phyloP scores from a whole-genome alignment of 768 basidiomycete species.

The Cubamyces sp. region DNA sequence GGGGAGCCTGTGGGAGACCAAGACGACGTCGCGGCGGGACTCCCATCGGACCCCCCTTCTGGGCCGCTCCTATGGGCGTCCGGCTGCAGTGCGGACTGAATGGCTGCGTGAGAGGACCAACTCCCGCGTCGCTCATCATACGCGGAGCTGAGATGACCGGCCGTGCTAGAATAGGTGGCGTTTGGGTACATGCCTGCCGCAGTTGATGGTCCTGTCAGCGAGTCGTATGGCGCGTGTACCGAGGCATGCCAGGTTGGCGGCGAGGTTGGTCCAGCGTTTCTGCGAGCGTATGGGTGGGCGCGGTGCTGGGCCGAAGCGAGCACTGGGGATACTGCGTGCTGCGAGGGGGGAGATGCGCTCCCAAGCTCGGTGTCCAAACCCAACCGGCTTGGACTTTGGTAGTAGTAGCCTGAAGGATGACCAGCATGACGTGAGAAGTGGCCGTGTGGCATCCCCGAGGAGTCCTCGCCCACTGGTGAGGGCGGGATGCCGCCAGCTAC shows the following conservation, averaged over 20 bases:
- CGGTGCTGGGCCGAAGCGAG: constrained; percentile 13
- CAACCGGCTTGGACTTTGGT: constrained; percentile 18
- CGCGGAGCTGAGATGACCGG: constrained; percentile 14
- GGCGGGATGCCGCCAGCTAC: constrained; percentile 12
- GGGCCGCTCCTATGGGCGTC: constrained; percentile 20
- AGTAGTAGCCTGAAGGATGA: constrained; percentile 19
- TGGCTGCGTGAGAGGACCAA: constrained; percentile 18
- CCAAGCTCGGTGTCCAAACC: constrained; percentile 14
- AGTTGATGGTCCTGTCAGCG: constrained; percentile 9
- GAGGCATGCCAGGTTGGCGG: constrained; percentile 16
- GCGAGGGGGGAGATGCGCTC: constrained; percentile 8
- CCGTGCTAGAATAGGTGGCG: constrained; percentile 9
- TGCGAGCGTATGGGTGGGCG: constrained; percentile 20
- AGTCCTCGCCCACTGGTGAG: constrained; percentile 27
- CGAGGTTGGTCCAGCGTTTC: constrained; percentile 11
- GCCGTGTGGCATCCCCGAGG: constrained; percentile 28
- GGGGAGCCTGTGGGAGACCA: constrained; percentile 27
- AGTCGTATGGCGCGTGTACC: constrained; percentile 12
- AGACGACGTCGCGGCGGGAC: constrained; percentile 17
- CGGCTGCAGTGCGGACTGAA: constrained; percentile 15
- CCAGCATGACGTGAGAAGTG: constrained; percentile 24
- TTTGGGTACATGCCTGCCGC: constrained; percentile 18
- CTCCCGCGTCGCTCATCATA: constrained; percentile 26
- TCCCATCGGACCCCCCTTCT: constrained; percentile 21
- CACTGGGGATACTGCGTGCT: constrained; percentile 14